These are phyloP conservation scores for Wickerhamiella brachini DNA, from an alignment of 805 yeast genomes.

Conservation along the genomic window DNA sequence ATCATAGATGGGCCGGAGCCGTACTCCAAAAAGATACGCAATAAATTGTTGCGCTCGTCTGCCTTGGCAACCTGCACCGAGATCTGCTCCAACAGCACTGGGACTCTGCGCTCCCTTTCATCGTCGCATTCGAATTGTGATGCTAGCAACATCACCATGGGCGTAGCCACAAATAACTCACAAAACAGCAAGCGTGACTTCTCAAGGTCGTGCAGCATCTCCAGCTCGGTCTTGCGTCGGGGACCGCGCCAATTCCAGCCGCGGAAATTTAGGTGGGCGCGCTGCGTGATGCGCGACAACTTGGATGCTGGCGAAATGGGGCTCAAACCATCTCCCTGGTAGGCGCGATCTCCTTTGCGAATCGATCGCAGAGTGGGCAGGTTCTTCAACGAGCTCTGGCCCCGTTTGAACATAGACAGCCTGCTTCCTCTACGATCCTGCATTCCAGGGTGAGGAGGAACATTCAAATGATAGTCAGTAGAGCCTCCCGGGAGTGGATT, in stretches of 20 bases:
- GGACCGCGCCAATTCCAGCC: conserved; percentile 10
- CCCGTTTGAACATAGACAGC: background rate
- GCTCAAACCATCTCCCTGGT: background rate
- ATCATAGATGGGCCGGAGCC: conserved; percentile 72
- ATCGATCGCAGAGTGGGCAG: background rate
- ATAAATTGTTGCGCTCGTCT: conserved; percentile 32
- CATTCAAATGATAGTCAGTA: background rate
- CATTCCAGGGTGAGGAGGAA: background rate
- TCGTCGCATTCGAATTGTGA: conserved; percentile 68
- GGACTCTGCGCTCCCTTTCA: conserved; percentile 47
- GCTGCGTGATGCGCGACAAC: conserved; percentile 11
- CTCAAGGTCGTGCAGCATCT: conserved; percentile 13
- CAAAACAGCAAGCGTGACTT: conserved; percentile 23
- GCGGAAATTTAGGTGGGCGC: conserved; percentile 12
- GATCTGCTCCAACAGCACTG: conserved; percentile 60
- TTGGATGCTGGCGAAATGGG: background rate
- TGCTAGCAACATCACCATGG: conserved; percentile 54
- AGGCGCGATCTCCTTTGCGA: background rate
- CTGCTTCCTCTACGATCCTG: background rate
- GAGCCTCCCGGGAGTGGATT: background rate
- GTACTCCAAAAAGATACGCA: conserved; percentile 67
- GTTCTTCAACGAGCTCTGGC: background rate
- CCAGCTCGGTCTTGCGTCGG: conserved; percentile 12
- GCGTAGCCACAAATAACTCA: conserved; percentile 50
- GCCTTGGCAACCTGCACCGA: conserved; percentile 40